phyloP scores from a whole-genome alignment of 768 basidiomycete genomes.

The Mycena epipterygia region DNA sequence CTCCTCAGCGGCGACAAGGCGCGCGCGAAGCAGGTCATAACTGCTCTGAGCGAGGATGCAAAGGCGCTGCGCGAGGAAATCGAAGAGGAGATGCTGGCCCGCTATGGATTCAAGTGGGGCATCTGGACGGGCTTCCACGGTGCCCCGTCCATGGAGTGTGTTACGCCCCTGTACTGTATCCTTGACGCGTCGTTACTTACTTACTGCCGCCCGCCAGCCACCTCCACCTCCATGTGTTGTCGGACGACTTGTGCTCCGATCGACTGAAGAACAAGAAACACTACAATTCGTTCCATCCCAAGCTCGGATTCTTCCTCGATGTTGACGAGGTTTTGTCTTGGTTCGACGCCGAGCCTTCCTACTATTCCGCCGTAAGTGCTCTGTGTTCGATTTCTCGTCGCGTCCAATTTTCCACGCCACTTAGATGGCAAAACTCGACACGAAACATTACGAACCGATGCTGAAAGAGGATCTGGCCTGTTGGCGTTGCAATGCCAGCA shows the following conservation, averaged over 20 bases:
- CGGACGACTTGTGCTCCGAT: constrained; percentile 79
- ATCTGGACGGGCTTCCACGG: constrained; percentile 90
- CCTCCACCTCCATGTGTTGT: constrained; percentile 88
- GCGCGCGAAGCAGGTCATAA: constrained; percentile 67
- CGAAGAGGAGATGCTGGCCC: constrained; percentile 82
- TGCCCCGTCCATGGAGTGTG: constrained; percentile 88
- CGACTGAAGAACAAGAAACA: constrained; percentile 90
- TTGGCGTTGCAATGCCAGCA: constrained; percentile 72
- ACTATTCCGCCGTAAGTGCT: constrained; percentile 62
- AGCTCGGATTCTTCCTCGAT: constrained; percentile 85
- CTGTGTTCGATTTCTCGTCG: background rate
- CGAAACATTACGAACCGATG: constrained; percentile 70
- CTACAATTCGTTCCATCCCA: constrained; percentile 92
- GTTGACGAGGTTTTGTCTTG: constrained; percentile 84
- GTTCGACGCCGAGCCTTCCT: constrained; percentile 77
- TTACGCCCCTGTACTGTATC: constrained; percentile 25
- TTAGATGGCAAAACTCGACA: constrained; percentile 68
- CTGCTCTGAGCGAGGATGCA: constrained; percentile 69
- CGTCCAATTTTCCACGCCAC: background rate
- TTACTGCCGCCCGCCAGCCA: constrained; percentile 61
- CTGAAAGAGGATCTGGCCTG: constrained; percentile 79
- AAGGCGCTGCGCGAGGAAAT: constrained; percentile 69
- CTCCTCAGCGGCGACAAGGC: constrained; percentile 69
- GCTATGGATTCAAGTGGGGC: constrained; percentile 82
- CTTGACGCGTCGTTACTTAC: constrained; percentile 13